phyloP scores from a whole-genome alignment of 2,329 filamentous ascomycete species.

The Whalleya microplaca region DNA sequence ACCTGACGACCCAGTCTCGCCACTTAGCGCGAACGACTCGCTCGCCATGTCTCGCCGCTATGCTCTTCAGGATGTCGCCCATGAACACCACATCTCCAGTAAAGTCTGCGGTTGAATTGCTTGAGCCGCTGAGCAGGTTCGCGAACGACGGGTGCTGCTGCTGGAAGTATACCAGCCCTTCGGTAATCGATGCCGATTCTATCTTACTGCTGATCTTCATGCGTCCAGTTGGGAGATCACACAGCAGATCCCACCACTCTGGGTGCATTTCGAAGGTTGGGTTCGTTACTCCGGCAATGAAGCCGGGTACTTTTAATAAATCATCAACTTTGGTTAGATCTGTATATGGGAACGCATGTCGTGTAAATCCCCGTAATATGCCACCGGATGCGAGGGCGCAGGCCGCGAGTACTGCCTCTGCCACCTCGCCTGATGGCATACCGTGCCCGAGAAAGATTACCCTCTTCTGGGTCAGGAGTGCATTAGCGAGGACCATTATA shows the following conservation, averaged over 20 bases:
- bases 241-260: slow-evolving; percentile 98
- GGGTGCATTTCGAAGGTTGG: slow-evolving; percentile 93
- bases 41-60: slow-evolving; percentile 84
- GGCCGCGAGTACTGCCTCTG: slow-evolving; percentile 96
- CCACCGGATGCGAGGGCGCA: slow-evolving; percentile 93
- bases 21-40: slow-evolving; percentile 89
- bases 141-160: slow-evolving; percentile 70
- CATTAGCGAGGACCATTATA: slow-evolving; percentile 92
- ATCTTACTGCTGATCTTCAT: slow-evolving; percentile 94
- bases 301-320: slow-evolving; percentile 91
- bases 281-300: slow-evolving; percentile 97
- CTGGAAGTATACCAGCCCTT: slow-evolving; percentile 86
- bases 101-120: slow-evolving; percentile 56
- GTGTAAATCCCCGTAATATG: slow-evolving; percentile 88
- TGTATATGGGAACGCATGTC: slow-evolving; percentile 96
- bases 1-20: slow-evolving; percentile 92
- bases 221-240: slow-evolving; percentile 86
- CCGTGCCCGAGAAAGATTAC: slow-evolving; percentile 96
- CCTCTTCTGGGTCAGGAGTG: slow-evolving; percentile 92
- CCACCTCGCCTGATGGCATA: slow-evolving; percentile 91
- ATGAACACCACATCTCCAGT: slow-evolving; percentile 92
- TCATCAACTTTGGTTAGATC: slow-evolving; percentile 98
- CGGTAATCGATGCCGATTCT: slow-evolving; percentile 77
- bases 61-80: slow-evolving; percentile 80
- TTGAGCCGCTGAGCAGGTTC: slow-evolving; percentile 47